Evolutionary conservation across 2,329 filamentous ascomycete genomes (phyloP), one percentile per base, ranked within the genome.

Genomic region (Ambrosiella cleistominuta): DNA sequence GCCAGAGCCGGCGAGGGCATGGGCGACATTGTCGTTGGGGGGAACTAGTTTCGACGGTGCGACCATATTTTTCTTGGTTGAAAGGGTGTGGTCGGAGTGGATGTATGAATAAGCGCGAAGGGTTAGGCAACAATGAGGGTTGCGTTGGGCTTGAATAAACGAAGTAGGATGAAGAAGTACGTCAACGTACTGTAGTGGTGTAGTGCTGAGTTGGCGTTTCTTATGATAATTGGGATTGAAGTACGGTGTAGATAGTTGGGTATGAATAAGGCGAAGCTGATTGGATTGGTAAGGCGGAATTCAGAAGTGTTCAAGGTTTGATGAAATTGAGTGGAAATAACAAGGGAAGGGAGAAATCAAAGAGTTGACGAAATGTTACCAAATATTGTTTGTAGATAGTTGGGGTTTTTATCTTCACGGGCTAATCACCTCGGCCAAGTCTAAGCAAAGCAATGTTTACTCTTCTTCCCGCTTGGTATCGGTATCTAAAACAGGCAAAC

Each of bases 1-100:
- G 64, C 93, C 93, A 55, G 90, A 88, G 64, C 91, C 91, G 59
- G 90, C 88, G 60, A 97, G 80, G 61, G 91, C 91, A 73, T 97
- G 91, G 59, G 91, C 89, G 68, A 97, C 88, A 75, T 96, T 96
- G 76, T 97, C 91, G 68, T 90, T 93, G 67, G 94, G 88, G 62
- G 90, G 88, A 51, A 85, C 74, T 51, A 82, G 75, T 64, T 84
- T 84, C 58, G 75, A 75, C 15, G 62, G 44, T 56, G 77, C 69
- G 61, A 71, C 66, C 67, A 70, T 60, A 38, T 68, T 57, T 27
- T 27, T 27, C 27, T 27, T 27, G 27, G 27, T 27, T 27, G 27
- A 27, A 27, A 27, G 27, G 3, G 27, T 27, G 3, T 27, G 2
- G 27, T 27, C 4, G 27, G 27, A 27, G 27, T 27, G 27, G 27